Percentiles rank a stretch among this genome's conserved stretches.
phyloP scores from a whole-genome alignment of 208 protist genomes.

The Leishmania amazonensis region DNA sequence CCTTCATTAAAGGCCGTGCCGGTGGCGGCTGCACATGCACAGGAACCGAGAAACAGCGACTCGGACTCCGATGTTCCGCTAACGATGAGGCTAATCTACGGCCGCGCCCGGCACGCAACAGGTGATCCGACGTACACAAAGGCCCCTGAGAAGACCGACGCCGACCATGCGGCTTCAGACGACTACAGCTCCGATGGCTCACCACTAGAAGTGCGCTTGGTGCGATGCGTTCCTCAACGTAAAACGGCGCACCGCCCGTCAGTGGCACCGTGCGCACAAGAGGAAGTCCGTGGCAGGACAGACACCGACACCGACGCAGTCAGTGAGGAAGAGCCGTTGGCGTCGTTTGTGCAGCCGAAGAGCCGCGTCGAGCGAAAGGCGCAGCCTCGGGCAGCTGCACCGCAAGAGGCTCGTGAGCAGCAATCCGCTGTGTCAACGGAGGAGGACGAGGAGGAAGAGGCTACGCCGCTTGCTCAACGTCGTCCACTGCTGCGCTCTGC shows the following conservation, averaged over 20 bases:
- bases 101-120: slow-evolving; percentile 12
- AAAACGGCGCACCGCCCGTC: slow-evolving; percentile 6
- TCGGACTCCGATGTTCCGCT: slow-evolving; percentile 28
- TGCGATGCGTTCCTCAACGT: background rate
- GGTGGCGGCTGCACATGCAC: background rate
- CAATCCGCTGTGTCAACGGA: background rate
- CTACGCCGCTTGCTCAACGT: background rate
- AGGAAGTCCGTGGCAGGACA: background rate
- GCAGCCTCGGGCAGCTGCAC: background rate
- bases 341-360: background rate
- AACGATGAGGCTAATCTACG: slow-evolving; percentile 17
- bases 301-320: background rate
- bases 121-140: background rate
- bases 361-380: background rate
- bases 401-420: background rate
- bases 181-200: slow-evolving; percentile 10
- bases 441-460: slow-evolving; percentile 8
- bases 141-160: slow-evolving; percentile 8
- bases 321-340: slow-evolving; percentile 4
- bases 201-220: slow-evolving; percentile 7
- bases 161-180: background rate
- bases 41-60: slow-evolving; percentile 2
- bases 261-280: background rate
- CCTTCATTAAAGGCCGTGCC: background rate
- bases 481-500: background rate